A percentile compares a stretch with the other conserved stretches of the same genome.
Conservation (phyloP, 129 eudicot species). For the Flaveria trinervia region DNA sequence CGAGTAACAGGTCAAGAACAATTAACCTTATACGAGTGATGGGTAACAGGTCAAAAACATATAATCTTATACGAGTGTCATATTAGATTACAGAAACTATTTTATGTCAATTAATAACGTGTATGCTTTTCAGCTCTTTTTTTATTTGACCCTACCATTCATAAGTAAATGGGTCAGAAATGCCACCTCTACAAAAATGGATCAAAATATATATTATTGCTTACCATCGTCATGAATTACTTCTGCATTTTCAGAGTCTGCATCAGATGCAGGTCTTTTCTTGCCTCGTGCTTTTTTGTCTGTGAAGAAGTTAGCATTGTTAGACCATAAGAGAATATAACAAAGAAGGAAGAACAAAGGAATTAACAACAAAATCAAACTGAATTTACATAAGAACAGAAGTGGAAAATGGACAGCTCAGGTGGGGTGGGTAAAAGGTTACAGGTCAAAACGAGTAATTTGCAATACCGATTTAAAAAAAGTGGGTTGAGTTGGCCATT, state of each 20-base stretch:
- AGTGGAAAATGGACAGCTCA: background rate
- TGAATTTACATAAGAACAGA: background rate
- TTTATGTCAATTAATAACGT: background rate
- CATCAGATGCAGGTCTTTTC: slow-evolving; percentile 57
- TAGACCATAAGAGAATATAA: background rate
- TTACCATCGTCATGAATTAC: slow-evolving; percentile 38
- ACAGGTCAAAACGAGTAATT: background rate
- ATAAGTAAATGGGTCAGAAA: background rate
- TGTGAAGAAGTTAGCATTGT: slow-evolving; percentile 18
- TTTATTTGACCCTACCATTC: background rate
- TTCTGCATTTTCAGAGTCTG: slow-evolving; percentile 26
- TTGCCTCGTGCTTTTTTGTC: slow-evolving; percentile 40
- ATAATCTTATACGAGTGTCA: background rate
- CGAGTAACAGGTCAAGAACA: background rate
- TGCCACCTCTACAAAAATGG: background rate
- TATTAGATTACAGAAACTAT: background rate
- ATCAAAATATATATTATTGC: background rate
- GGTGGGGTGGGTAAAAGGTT: background rate
- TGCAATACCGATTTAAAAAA: background rate
- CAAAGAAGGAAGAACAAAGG: background rate
- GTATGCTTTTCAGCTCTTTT: background rate
- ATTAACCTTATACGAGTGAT: background rate
- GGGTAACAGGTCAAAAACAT: background rate
- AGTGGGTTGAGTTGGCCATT: background rate
- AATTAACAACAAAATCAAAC: background rate